A percentile compares a stretch with the other conserved stretches of the same genome.
Evolutionary conservation across 2,329 filamentous ascomycete genomes (phyloP).

Genomic region (Colletotrichum shisoi): DNA sequence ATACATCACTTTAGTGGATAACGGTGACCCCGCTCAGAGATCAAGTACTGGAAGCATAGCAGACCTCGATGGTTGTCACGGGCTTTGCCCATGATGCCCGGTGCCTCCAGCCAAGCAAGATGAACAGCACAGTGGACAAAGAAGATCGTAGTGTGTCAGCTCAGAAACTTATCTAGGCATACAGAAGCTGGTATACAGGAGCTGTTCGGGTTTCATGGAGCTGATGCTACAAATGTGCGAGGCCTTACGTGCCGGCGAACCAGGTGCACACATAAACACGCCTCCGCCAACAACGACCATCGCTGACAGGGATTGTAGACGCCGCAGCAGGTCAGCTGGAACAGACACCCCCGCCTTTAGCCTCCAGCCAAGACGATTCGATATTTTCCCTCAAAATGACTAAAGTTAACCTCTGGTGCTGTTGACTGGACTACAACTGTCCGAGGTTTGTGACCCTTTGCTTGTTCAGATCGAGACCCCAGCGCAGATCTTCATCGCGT

Average conservation of each 20-base stretch:
- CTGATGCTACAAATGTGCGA: not conserved
- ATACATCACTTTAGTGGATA: not conserved
- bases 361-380: not conserved
- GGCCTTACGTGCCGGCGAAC: not conserved
- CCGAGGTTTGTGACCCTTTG: not conserved
- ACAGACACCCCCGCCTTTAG: slow-evolving; percentile 5
- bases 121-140: not conserved
- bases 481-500: not conserved
- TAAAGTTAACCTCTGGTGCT: not conserved
- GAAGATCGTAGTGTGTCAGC: not conserved
- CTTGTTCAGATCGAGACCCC: not conserved
- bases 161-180: not conserved
- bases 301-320: not conserved
- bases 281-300: not conserved
- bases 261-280: not conserved
- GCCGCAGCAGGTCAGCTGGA: slow-evolving; percentile 6
- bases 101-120: not conserved
- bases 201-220: not conserved
- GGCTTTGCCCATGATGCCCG: not conserved
- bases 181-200: not conserved
- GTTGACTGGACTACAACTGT: not conserved
- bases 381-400: slow-evolving; percentile 8
- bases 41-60: not conserved
- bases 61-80: not conserved
- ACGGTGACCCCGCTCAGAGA: not conserved